A percentile compares a stretch with the other conserved stretches of the same genome.
phyloP scores from a whole-genome alignment of 2,329 filamentous ascomycete species.

The Fonsecaea pugnacius region DNA sequence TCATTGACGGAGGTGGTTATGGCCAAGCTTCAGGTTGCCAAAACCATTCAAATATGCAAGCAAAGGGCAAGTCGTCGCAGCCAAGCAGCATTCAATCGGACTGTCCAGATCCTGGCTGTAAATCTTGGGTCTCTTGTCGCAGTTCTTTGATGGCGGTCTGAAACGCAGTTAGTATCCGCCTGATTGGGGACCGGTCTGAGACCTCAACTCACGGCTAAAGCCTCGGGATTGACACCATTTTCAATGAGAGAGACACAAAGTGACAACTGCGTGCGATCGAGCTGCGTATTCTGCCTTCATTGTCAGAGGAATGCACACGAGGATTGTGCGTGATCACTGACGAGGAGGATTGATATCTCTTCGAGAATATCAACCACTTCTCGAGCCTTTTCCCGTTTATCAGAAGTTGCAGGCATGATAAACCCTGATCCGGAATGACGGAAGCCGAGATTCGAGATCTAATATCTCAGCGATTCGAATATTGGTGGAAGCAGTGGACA shows the following conservation, averaged over 20 bases:
- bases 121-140: slow-evolving; percentile 45
- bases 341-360: slow-evolving; percentile 55
- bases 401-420: slow-evolving; percentile 13
- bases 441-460: not conserved
- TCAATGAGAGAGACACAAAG: slow-evolving; percentile 97
- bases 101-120: slow-evolving; percentile 37
- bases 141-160: slow-evolving; percentile 53
- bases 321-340: slow-evolving; percentile 36
- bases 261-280: slow-evolving; percentile 87
- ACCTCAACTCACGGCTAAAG: slow-evolving; percentile 73
- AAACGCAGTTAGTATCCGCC: slow-evolving; percentile 21
- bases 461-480: not conserved
- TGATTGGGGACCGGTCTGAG: not conserved
- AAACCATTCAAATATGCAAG: not conserved
- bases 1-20: not conserved
- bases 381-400: slow-evolving; percentile 54
- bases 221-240: slow-evolving; percentile 95
- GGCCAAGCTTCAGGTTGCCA: not conserved
- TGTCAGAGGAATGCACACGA: slow-evolving; percentile 4
- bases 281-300: slow-evolving; percentile 76
- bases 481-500: not conserved
- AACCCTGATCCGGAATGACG: not conserved
- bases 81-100: slow-evolving; percentile 28
- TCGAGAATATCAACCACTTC: slow-evolving; percentile 58
- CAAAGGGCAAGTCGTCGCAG: not conserved